Conservation (phyloP, 306 rosid species). For the Medicago arabica region DNA sequence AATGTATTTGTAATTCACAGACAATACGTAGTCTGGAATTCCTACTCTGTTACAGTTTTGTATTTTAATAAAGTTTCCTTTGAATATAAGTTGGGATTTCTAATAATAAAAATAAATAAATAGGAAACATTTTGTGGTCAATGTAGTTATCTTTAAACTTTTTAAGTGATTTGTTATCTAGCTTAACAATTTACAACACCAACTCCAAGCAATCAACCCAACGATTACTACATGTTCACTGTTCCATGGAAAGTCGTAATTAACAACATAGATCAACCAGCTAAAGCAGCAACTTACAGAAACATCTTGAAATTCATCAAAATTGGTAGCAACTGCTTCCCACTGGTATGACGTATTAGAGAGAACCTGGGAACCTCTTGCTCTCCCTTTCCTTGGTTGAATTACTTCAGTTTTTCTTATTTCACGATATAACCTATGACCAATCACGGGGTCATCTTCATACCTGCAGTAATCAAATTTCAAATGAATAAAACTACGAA, state of each 20-base stretch:
- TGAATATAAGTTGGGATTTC: slow-evolving; percentile 7
- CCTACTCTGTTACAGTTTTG: slow-evolving; percentile 9
- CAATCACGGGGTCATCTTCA: slow-evolving; percentile 90
- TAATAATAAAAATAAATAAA: neutral
- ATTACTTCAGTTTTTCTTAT: slow-evolving; percentile 67
- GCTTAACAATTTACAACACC: slow-evolving; percentile 24
- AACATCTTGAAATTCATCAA: slow-evolving; percentile 98
- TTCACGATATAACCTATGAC: slow-evolving; percentile 94
- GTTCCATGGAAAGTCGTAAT: neutral
- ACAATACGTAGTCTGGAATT: slow-evolving; percentile 19
- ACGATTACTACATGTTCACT: slow-evolving; percentile 20
- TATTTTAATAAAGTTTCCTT: slow-evolving; percentile 8
- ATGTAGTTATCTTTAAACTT: slow-evolving; percentile 7
- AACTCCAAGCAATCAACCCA: slow-evolving; percentile 37
- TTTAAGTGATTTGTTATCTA: slow-evolving; percentile 21
- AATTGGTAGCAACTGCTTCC: slow-evolving; percentile 97
- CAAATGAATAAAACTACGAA: slow-evolving; percentile 42
- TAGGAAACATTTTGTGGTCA: slow-evolving; percentile 23
- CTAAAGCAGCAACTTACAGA: slow-evolving; percentile 71
- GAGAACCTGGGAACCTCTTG: slow-evolving; percentile 88
- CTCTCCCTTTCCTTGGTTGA: slow-evolving; percentile 75
- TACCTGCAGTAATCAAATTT: slow-evolving; percentile 73
- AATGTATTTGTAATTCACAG: slow-evolving; percentile 12
- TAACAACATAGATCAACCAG: slow-evolving; percentile 35
- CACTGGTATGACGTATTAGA: slow-evolving; percentile 80